These are phyloP conservation scores for Neurospora sp. DNA, from an alignment of 495 filamentous ascomycete species.

Conservation along the genomic window DNA sequence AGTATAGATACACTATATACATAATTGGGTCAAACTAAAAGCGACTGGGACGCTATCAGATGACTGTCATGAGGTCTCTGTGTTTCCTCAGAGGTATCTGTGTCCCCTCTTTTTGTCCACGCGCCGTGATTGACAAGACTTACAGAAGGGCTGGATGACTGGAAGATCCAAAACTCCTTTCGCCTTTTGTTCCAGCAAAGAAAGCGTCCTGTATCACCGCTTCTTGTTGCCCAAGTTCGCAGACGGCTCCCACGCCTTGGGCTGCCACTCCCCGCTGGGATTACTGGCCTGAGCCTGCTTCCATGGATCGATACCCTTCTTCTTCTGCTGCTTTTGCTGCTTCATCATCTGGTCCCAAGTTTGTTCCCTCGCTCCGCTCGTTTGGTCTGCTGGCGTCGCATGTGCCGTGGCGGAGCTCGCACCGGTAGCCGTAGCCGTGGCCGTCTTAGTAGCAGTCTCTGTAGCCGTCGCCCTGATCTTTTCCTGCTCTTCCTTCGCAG, in stretches of 20 bases:
- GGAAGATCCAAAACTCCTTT: neutral
- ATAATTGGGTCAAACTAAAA: neutral
- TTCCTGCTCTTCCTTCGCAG: neutral
- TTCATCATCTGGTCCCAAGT: slow-evolving; percentile 20
- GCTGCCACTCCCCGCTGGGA: slow-evolving; percentile 69
- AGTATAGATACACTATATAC: neutral
- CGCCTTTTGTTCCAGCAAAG: neutral
- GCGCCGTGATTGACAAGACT: neutral
- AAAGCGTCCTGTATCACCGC: slow-evolving; percentile 12
- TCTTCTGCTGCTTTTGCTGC: slow-evolving; percentile 13
- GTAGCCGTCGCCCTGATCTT: neutral
- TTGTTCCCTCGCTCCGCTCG: slow-evolving; percentile 6
- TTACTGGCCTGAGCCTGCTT: slow-evolving; percentile 33
- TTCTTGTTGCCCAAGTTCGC: slow-evolving; percentile 20
- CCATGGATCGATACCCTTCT: slow-evolving; percentile 49
- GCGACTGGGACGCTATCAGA: neutral
- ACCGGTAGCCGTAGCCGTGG: neutral
- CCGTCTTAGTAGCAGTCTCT: neutral
- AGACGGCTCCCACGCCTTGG: slow-evolving; percentile 55
- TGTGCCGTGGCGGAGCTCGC: neutral
- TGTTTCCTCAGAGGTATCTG: neutral
- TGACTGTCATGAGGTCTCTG: neutral
- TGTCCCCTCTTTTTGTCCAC: neutral
- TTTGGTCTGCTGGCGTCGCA: neutral
- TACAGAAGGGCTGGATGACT: neutral